phyloP scores from a whole-genome alignment of 495 filamentous ascomycete species.

The Penicillium egyptiacum region DNA sequence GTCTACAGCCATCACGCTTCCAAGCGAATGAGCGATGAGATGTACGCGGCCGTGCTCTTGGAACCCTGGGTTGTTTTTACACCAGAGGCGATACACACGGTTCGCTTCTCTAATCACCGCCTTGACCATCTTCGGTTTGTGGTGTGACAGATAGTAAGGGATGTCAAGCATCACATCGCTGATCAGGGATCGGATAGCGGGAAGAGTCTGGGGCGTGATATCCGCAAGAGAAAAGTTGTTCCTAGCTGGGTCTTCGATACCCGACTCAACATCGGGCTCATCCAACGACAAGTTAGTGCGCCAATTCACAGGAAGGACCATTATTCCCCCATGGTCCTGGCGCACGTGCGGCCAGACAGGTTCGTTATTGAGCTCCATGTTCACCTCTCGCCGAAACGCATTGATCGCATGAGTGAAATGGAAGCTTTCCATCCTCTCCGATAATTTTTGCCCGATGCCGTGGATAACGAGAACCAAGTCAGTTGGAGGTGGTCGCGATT shows the following conservation, averaged over 20 bases:
- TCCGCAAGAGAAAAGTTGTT: conserved; percentile 79
- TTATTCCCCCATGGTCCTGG: conserved; percentile 66
- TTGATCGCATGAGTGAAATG: conserved; percentile 97
- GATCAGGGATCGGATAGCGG: conserved; percentile 84
- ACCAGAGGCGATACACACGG: conserved; percentile 90
- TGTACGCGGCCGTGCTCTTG: conserved; percentile 80
- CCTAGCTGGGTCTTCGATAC: conserved; percentile 46
- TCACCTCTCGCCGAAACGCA: conserved; percentile 79
- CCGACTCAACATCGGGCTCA: conserved; percentile 59
- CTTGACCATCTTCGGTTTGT: conserved; percentile 90
- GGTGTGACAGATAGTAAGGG: conserved; percentile 93
- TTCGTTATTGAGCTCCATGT: conserved; percentile 75
- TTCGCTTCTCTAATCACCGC: conserved; percentile 92
- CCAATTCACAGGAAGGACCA: conserved; percentile 87
- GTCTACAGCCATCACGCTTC: conserved; percentile 90
- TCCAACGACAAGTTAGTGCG: conserved; percentile 81
- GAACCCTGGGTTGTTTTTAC: conserved; percentile 85
- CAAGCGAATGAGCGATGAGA: conserved; percentile 88
- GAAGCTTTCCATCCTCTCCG: conserved; percentile 91
- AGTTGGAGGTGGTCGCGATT: conserved; percentile 71
- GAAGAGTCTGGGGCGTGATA: conserved; percentile 88
- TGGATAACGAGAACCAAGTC: conserved; percentile 90
- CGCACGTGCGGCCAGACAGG: conserved; percentile 72
- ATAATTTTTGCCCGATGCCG: conserved; percentile 96
- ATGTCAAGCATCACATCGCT: conserved; percentile 98